A percentile compares a stretch with the other conserved stretches of the same genome.
Evolutionary conservation across 148 eudicot genomes (phyloP).

Genomic region (Rhododendron williamsianum): DNA sequence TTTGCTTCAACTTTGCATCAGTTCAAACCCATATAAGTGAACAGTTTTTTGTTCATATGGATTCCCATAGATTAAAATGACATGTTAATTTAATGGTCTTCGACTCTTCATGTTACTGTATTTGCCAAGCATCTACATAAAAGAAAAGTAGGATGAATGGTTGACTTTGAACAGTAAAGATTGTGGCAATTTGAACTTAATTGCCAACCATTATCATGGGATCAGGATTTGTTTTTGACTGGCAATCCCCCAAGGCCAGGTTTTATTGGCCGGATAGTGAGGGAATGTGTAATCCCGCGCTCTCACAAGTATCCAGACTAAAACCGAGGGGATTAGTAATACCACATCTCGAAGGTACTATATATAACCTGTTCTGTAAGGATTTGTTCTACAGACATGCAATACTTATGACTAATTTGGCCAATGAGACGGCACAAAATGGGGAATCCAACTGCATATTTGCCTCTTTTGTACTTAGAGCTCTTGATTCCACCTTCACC

Average conservation of each 20-base stretch:
- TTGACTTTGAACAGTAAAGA: neutral
- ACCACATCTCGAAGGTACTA: neutral
- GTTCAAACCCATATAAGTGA: neutral
- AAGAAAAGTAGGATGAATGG: neutral
- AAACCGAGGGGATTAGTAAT: neutral
- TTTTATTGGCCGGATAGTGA: neutral
- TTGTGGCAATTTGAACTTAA: neutral
- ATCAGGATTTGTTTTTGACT: neutral
- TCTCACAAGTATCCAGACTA: neutral
- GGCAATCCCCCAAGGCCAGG: neutral
- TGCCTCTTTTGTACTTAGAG: neutral
- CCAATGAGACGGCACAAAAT: neutral
- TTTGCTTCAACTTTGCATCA: conserved; percentile 1
- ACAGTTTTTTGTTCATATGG: neutral
- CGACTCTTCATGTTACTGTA: neutral
- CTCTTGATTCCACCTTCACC: neutral
- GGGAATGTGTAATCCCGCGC: neutral
- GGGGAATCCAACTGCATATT: neutral
- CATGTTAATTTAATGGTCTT: neutral
- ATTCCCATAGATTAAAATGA: neutral
- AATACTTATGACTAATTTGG: neutral
- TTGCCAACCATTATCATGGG: neutral
- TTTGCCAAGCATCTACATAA: neutral
- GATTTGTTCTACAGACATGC: neutral
- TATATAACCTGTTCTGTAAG: neutral